phyloP scores from a whole-genome alignment of 2,329 filamentous ascomycete genomes.

The Neospermospora avenae region DNA sequence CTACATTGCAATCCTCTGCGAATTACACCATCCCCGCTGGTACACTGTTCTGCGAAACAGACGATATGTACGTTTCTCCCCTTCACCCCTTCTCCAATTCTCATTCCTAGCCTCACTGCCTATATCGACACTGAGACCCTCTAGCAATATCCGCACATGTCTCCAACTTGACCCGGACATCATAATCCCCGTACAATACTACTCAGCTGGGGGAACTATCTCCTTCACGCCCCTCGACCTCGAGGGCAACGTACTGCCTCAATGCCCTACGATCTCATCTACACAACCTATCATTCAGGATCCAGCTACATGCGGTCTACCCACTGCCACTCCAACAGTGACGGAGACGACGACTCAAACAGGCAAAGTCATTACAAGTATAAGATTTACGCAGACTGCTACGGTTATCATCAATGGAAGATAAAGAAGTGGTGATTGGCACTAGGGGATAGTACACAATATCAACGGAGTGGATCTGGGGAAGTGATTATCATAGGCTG shows the following conservation, averaged over 20 bases:
- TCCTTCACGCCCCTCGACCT: background rate
- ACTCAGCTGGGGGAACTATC: background rate
- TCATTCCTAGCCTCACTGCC: background rate
- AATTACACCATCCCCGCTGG: background rate
- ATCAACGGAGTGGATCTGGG: too few species aligned
- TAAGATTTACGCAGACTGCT: slow-evolving; percentile 1
- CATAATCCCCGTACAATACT: background rate
- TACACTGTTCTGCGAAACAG: slow-evolving; percentile 5
- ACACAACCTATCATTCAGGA: background rate
- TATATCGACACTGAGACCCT: background rate
- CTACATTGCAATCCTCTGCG: background rate
- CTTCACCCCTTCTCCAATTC: background rate
- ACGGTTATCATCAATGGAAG: background rate
- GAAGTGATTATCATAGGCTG: too few species aligned
- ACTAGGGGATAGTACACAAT: too few species aligned
- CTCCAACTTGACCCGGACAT: slow-evolving; percentile 5
- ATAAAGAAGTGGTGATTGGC: too few species aligned
- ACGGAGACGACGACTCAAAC: background rate
- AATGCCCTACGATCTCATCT: background rate
- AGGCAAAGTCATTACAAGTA: background rate
- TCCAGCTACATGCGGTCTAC: background rate
- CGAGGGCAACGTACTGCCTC: background rate
- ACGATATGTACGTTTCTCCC: slow-evolving; percentile 1
- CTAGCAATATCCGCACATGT: slow-evolving; percentile 2
- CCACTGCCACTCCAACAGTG: too few species aligned